Evolutionary conservation across 2,329 filamentous ascomycete species (phyloP).

Genomic region (Neopestalotiopsis sp.): DNA sequence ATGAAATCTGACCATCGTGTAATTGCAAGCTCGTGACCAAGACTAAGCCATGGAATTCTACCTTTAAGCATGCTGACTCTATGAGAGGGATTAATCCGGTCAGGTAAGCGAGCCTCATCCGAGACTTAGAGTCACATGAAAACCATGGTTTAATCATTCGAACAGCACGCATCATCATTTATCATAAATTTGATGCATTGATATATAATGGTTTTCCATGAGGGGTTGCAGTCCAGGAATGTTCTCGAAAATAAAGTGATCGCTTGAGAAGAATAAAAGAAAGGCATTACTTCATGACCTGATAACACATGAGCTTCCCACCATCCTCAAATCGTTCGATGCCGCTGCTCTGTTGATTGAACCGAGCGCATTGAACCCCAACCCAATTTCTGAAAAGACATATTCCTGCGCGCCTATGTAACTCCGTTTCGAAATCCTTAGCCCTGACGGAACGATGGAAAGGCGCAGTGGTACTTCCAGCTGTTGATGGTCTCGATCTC

Average conservation of each 20-base stretch:
- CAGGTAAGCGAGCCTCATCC: no score
- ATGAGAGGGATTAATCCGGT: no score
- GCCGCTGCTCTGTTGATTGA: background rate
- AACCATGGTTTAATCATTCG: no score
- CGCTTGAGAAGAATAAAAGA: background rate
- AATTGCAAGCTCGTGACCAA: no score
- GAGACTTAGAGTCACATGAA: no score
- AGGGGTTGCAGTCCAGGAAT: background rate
- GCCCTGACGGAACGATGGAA: background rate
- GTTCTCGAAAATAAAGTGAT: background rate
- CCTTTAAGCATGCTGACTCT: no score
- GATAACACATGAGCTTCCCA: background rate
- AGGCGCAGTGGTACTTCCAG: background rate
- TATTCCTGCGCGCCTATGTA: background rate
- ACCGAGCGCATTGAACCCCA: accelerated
- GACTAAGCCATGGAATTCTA: no score
- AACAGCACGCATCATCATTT: no score
- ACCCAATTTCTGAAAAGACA: background rate
- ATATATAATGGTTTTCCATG: no score
- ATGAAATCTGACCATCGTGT: no score
- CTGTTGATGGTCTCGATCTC: background rate
- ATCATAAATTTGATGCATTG: no score
- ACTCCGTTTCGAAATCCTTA: background rate
- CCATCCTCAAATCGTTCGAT: background rate
- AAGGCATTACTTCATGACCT: background rate